A percentile compares a stretch with the other conserved stretches of the same genome.
Evolutionary conservation across 169 alveolate species (phyloP).

Genomic region (Cystoisospora suis): DNA sequence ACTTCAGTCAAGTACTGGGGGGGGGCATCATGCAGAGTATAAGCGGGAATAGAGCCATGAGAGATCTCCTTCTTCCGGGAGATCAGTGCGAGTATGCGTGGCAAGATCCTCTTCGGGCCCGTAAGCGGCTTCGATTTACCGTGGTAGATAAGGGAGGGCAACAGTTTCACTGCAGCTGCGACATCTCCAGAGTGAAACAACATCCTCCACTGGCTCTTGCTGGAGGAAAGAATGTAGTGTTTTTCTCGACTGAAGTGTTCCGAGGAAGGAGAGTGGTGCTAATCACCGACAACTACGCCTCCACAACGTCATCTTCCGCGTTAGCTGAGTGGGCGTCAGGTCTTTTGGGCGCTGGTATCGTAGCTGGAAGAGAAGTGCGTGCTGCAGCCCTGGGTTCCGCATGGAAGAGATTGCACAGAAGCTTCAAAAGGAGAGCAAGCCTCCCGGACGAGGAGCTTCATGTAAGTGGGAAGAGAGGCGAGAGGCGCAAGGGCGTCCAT

Average conservation of each 20-base stretch:
- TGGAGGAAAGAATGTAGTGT: slow-evolving; percentile 34
- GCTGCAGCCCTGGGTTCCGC: too few relatives aligned
- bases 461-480: too few relatives aligned
- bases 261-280: neutral
- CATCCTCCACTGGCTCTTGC: slow-evolving; percentile 47
- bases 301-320: too few relatives aligned
- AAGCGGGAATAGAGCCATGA: slow-evolving; percentile 37
- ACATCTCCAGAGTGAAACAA: slow-evolving; percentile 52
- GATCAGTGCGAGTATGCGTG: slow-evolving; percentile 56
- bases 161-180: slow-evolving; percentile 41
- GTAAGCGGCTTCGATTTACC: slow-evolving; percentile 51
- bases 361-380: too few relatives aligned
- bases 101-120: slow-evolving; percentile 55
- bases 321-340: too few relatives aligned
- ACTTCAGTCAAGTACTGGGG: slow-evolving; percentile 49
- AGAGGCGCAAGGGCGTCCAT: too few relatives aligned
- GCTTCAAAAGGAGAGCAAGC: too few relatives aligned
- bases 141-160: slow-evolving; percentile 40
- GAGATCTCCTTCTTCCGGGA: slow-evolving; percentile 57
- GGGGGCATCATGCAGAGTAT: too few relatives aligned
- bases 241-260: slow-evolving; percentile 41
- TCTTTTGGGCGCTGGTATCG: too few relatives aligned
- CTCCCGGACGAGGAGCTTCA: too few relatives aligned
- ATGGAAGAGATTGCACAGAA: too few relatives aligned
- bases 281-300: too few relatives aligned